These are phyloP conservation scores for Rugosomyces carneus DNA, from an alignment of 1,284 basidiomycete genomes.

Conservation along the genomic window DNA sequence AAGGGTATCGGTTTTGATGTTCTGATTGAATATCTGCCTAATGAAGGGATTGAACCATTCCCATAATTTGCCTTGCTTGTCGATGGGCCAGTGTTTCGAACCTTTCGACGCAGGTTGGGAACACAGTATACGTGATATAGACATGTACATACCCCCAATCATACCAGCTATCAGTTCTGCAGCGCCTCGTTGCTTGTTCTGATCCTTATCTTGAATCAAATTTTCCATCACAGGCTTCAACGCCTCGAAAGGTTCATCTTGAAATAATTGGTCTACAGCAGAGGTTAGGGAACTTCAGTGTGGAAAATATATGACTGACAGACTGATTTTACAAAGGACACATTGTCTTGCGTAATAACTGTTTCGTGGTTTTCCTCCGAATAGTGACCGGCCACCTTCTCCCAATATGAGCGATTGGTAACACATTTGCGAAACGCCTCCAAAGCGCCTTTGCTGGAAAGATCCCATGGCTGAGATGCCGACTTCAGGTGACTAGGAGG, in stretches of 20 bases:
- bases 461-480: conserved; percentile 54
- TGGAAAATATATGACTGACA: conserved; percentile 36
- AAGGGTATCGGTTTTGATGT: conserved; percentile 62
- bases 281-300: conserved; percentile 8
- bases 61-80: conserved; percentile 71
- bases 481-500: conserved; percentile 42
- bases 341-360: conserved; percentile 56
- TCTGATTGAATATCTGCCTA: conserved; percentile 58
- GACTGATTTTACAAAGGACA: conserved; percentile 68
- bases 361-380: conserved; percentile 63
- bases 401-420: conserved; percentile 49
- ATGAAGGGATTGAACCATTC: conserved; percentile 75
- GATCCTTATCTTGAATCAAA: conserved; percentile 52
- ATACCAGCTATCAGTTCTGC: conserved; percentile 82
- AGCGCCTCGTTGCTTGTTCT: conserved; percentile 84
- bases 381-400: conserved; percentile 52
- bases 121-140: not conserved
- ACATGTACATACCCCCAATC: conserved; percentile 44
- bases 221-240: conserved; percentile 50
- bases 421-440: conserved; percentile 40
- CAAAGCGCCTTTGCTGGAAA: conserved; percentile 39
- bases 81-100: conserved; percentile 83
- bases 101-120: conserved; percentile 35
- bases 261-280: conserved; percentile 57
- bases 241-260: conserved; percentile 56